Evolutionary conservation across 2,329 filamentous ascomycete genomes (phyloP).

Genomic region (Pyrenochaeta sp.): DNA sequence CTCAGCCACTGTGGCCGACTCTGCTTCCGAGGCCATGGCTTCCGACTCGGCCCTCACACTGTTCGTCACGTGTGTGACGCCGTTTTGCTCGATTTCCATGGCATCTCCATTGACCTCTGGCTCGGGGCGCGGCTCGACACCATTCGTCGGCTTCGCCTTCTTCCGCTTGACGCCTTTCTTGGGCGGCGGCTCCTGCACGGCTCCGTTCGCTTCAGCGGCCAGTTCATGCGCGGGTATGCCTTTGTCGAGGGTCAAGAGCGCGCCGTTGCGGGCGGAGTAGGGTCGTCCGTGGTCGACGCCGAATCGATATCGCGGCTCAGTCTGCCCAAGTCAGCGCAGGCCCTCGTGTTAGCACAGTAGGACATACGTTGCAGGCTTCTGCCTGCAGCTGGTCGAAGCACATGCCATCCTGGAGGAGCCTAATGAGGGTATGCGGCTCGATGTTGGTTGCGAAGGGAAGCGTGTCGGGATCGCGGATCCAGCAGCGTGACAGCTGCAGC

Average conservation of each 20-base stretch:
- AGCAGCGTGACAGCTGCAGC: constrained; percentile 68
- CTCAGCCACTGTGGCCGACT: constrained; percentile 49
- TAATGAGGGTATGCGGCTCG: constrained; percentile 66
- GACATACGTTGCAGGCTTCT: constrained; percentile 45
- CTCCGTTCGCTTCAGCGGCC: constrained; percentile 44
- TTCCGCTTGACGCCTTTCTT: constrained; percentile 47
- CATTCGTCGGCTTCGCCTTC: constrained; percentile 43
- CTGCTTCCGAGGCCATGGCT: constrained; percentile 45
- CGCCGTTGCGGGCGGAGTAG: constrained; percentile 50
- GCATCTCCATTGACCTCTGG: constrained; percentile 55
- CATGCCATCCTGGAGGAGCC: constrained; percentile 70
- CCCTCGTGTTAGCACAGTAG: neutral
- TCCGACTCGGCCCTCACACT: constrained; percentile 48
- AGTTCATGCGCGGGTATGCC: constrained; percentile 47
- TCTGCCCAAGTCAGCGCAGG: constrained; percentile 36
- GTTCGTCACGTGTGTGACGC: constrained; percentile 37
- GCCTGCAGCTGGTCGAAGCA: constrained; percentile 56
- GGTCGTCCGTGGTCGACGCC: constrained; percentile 51
- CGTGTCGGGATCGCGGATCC: constrained; percentile 68
- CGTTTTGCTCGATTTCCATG: constrained; percentile 56
- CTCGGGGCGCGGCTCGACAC: constrained; percentile 41
- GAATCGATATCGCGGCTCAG: constrained; percentile 46
- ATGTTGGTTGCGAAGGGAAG: constrained; percentile 69
- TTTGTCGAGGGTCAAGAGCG: constrained; percentile 46
- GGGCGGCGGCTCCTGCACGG: constrained; percentile 41